A percentile compares a stretch with the other conserved stretches of the same genome.
phyloP scores from a whole-genome alignment of 164 flowering plant species.

The Aristolochia contorta region DNA sequence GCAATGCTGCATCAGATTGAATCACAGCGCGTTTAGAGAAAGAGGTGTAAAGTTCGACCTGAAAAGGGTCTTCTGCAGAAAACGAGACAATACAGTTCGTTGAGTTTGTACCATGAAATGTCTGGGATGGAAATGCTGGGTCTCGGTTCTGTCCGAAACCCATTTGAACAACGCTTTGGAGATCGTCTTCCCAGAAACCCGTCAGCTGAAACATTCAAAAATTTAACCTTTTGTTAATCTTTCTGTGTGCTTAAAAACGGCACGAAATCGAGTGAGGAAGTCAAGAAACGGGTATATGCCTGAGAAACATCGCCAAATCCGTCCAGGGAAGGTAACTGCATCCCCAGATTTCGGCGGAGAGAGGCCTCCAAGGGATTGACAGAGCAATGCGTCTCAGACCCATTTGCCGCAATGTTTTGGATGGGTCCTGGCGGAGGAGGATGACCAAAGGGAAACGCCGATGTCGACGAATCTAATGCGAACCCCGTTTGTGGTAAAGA shows the following conservation, averaged over 20 bases:
- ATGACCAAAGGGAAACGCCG: conserved; percentile 36
- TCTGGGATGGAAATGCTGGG: conserved; percentile 12
- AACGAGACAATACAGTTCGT: neutral
- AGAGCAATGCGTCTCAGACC: conserved; percentile 26
- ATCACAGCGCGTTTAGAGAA: neutral
- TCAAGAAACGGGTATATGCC: conserved; percentile 24
- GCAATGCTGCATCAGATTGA: conserved; percentile 36
- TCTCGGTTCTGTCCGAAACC: conserved; percentile 51
- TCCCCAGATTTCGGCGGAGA: conserved; percentile 20
- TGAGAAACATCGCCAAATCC: conserved; percentile 42
- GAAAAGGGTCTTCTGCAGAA: neutral
- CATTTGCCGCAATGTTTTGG: conserved; percentile 23
- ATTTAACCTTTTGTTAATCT: neutral
- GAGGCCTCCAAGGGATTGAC: conserved; percentile 29
- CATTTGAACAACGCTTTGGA: conserved; percentile 82
- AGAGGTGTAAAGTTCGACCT: too few species aligned
- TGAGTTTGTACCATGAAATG: conserved; percentile 26
- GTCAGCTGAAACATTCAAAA: conserved; percentile 31
- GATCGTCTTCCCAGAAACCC: conserved; percentile 69
- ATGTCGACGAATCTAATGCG: conserved; percentile 34
- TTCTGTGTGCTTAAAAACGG: neutral
- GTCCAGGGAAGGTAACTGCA: conserved; percentile 39
- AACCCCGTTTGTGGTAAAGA: conserved; percentile 28
- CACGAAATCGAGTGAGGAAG: neutral
- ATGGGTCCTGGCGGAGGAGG: conserved; percentile 31